These are phyloP conservation scores for Porcisia hertigi DNA, from an alignment of 208 protist species.

Conservation along the genomic window DNA sequence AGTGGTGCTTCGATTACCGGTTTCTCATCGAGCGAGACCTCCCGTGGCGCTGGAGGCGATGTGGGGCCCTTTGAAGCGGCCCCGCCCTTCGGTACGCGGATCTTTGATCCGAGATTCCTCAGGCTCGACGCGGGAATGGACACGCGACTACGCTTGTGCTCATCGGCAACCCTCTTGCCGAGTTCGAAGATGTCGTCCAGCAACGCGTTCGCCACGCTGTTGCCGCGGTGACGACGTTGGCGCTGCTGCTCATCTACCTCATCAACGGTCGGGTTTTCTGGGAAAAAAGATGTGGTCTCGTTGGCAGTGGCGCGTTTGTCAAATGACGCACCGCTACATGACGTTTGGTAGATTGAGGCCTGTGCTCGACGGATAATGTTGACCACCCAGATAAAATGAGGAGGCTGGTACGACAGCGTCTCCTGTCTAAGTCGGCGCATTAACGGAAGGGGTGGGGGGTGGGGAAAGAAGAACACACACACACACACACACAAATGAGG, in stretches of 20 bases:
- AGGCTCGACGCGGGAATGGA: slow-evolving; percentile 26
- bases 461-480: background rate
- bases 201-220: slow-evolving; percentile 9
- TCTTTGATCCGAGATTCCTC: background rate
- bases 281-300: slow-evolving; percentile 4
- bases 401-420: too few species aligned
- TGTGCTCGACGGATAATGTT: background rate
- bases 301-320: background rate
- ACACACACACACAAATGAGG: background rate
- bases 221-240: background rate
- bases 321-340: background rate
- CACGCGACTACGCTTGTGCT: slow-evolving; percentile 29
- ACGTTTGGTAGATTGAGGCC: background rate
- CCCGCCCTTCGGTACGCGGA: too few species aligned
- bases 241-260: background rate
- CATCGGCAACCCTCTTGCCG: slow-evolving; percentile 19
- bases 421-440: background rate
- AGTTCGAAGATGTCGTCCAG: slow-evolving; percentile 19
- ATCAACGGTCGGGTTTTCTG: background rate
- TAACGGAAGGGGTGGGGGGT: background rate
- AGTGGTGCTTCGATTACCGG: background rate
- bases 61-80: background rate
- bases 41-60: background rate
- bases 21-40: background rate
- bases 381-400: background rate